Conservation (phyloP, 169 alveolate species). For the Plasmodium adleri region DNA sequence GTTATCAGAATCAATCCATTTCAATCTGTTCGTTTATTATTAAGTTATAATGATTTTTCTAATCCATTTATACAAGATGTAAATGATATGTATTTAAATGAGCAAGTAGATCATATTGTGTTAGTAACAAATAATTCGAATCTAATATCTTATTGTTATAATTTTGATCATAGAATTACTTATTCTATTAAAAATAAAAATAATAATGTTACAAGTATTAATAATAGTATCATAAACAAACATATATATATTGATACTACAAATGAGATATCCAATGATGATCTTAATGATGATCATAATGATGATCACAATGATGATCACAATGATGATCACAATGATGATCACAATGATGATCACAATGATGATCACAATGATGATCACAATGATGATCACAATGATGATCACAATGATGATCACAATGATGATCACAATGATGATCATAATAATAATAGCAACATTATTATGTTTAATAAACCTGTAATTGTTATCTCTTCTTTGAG, state of each 20-base stretch:
- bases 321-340: too few relatives aligned
- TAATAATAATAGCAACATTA: background rate
- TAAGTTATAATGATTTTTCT: background rate
- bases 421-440: background rate
- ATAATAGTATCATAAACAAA: too few relatives aligned
- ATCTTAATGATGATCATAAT: too few relatives aligned
- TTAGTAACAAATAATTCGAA: slow-evolving; percentile 22
- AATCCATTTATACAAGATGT: background rate
- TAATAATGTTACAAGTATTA: background rate
- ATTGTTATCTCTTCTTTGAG: slow-evolving; percentile 11
- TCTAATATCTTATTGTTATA: slow-evolving; percentile 16
- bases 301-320: too few relatives aligned
- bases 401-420: background rate
- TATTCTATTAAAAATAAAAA: background rate
- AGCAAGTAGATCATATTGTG: background rate
- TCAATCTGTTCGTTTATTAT: background rate
- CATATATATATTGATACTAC: too few relatives aligned
- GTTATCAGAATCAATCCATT: slow-evolving; percentile 5
- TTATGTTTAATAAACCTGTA: slow-evolving; percentile 20
- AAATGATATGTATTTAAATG: slow-evolving; percentile 6
- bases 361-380: too few relatives aligned
- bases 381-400: too few relatives aligned
- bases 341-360: too few relatives aligned
- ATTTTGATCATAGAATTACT: background rate
- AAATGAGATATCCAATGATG: too few relatives aligned